phyloP scores from a whole-genome alignment of 2,329 filamentous ascomycete genomes.

The Neoscytalidium dimidiatum region DNA sequence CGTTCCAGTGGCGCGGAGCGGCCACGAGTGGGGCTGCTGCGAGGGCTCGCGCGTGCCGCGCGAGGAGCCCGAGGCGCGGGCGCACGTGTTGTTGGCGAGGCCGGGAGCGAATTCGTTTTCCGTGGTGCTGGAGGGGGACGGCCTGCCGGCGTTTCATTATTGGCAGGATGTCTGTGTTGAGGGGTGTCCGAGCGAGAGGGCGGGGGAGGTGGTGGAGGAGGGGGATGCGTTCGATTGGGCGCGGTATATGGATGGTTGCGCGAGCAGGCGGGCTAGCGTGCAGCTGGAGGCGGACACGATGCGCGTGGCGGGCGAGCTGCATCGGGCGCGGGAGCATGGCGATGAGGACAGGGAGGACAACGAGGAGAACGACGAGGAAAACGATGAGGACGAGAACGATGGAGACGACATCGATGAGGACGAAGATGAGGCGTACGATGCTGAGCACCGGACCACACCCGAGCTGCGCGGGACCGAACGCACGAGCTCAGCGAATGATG shows the following conservation, averaged over 20 bases:
- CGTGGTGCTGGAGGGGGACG: not conserved
- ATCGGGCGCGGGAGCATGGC: not conserved
- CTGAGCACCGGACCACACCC: not conserved
- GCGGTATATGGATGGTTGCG: not conserved
- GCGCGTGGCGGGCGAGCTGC: not conserved
- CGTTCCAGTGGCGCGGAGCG: not conserved
- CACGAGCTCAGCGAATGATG: not conserved
- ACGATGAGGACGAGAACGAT: too few species aligned
- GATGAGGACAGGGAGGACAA: not conserved
- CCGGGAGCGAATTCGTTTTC: slow-evolving; percentile 10
- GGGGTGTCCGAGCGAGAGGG: not conserved
- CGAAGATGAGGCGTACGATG: too few species aligned
- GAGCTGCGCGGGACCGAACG: not conserved
- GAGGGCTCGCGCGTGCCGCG: too few species aligned
- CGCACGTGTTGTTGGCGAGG: not conserved
- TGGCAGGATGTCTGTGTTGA: slow-evolving; percentile 8
- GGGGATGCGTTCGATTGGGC: not conserved
- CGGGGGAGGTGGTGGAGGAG: too few species aligned
- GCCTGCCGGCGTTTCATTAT: slow-evolving; percentile 11
- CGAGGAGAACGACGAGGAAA: not conserved
- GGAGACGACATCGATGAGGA: not conserved
- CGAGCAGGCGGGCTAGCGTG: not conserved
- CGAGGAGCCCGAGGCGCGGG: not conserved
- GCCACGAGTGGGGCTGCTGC: not conserved
- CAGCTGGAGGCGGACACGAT: not conserved